These are phyloP conservation scores for Zygoascus biomembranicola DNA, from an alignment of 805 yeast genomes.

Conservation along the genomic window DNA sequence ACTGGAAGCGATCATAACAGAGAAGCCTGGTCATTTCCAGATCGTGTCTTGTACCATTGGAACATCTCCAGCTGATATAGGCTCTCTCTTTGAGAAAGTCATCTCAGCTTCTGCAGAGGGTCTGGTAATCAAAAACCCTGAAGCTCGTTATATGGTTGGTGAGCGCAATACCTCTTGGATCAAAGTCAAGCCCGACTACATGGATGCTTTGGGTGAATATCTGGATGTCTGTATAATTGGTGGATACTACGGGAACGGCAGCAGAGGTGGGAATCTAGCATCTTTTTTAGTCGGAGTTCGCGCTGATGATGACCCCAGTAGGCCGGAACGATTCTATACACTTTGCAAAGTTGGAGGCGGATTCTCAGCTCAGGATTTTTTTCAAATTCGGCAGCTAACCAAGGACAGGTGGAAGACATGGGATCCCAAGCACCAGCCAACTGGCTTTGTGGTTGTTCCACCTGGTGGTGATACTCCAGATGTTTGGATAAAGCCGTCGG, in stretches of 20 bases:
- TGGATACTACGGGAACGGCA: slow-evolving; percentile 60
- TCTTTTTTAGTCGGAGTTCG: slow-evolving; percentile 69
- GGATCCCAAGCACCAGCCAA: slow-evolving; percentile 35
- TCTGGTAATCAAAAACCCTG: slow-evolving; percentile 59
- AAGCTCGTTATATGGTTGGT: slow-evolving; percentile 52
- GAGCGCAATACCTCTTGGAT: slow-evolving; percentile 64
- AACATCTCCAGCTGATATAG: slow-evolving; percentile 43
- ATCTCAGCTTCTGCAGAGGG: slow-evolving; percentile 70
- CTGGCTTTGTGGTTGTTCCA: slow-evolving; percentile 14
- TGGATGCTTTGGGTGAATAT: slow-evolving; percentile 79
- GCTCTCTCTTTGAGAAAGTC: slow-evolving; percentile 46
- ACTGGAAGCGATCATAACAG: slow-evolving; percentile 38
- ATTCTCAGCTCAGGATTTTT: slow-evolving; percentile 54
- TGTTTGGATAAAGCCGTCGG: slow-evolving; percentile 71
- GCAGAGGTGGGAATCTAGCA: slow-evolving; percentile 29
- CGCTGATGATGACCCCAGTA: slow-evolving; percentile 28
- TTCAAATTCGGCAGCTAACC: slow-evolving; percentile 48
- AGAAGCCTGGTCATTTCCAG: slow-evolving; percentile 25
- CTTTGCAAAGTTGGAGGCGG: slow-evolving; percentile 85
- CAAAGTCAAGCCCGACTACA: slow-evolving; percentile 85
- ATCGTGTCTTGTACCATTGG: slow-evolving; percentile 32
- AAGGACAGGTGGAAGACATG: slow-evolving; percentile 52
- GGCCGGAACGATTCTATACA: slow-evolving; percentile 40
- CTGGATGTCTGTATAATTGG: slow-evolving; percentile 77
- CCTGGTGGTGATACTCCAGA: slow-evolving; percentile 40